Base-by-base conservation (phyloP, 495 filamentous ascomycete species). In the Penicillium coprophilum region DNA sequence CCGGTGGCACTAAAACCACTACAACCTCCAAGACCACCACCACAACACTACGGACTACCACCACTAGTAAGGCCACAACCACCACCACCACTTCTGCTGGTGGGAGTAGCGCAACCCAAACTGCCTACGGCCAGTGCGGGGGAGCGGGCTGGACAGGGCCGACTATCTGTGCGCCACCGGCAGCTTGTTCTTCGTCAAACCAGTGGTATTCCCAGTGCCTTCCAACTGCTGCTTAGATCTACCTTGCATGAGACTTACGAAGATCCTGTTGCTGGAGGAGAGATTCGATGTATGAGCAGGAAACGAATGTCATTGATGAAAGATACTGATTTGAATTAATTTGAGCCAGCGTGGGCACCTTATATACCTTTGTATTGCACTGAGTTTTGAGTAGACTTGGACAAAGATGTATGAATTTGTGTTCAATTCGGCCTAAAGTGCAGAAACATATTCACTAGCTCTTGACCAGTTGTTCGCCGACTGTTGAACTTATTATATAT, bases 141-240 rank as follows among this genome's bases (percentile, higher is more conserved):
- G 81, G 81, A 12, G 60, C 31, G 34, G 63, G 68, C 24, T 82
- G 77, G 73, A 64, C 60, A 8, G 81, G 80, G 15, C 46, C 76
- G 2, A 79, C 74, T 1, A 74, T 67, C 30, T 84, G 81, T 53
- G 63, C 57, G 7, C 46, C 72, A 5, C 69, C 73, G 23, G 71
- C 77, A 6, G 68, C 69, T 21, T 84, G 80, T 69, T 59, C 66
- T 55, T 62, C 56, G 19, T 50, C 61, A 32, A 82, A 80, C 58
- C 63, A 73, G 5, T 82, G 68, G 54, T 82, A 83, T 53, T 80
- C 73, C 8, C 80, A 82, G 64, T 82, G 80, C 61, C 38, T 80
- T 24, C 59, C 67, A 7, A 64, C 64, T n/a, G 49, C 45, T 48
- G 46, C 15, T 30, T 64, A 15, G 48, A 43, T 44, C 17, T 8